A percentile compares a stretch with the other conserved stretches of the same genome.
These are phyloP conservation scores for Penicillium italicum DNA, from an alignment of 2,329 filamentous ascomycete species.

Conservation along the genomic window DNA sequence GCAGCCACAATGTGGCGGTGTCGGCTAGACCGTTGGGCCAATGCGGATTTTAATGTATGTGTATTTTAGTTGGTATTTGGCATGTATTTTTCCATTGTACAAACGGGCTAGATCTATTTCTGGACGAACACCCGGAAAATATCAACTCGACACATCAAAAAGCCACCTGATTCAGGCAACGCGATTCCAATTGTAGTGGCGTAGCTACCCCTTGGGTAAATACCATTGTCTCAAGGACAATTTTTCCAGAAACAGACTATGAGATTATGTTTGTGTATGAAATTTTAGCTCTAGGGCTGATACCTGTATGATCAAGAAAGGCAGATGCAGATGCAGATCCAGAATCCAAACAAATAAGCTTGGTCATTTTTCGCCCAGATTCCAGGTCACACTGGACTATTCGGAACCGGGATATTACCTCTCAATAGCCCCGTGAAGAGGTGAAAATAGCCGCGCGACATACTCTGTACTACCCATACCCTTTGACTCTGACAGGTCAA, in stretches of 20 bases:
- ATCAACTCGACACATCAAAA: background rate
- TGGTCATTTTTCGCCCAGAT: slow-evolving; percentile 3
- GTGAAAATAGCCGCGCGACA: slow-evolving; percentile 8
- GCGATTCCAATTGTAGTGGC: background rate
- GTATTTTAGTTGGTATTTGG: background rate
- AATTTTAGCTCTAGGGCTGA: background rate
- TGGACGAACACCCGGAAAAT: slow-evolving; percentile 1
- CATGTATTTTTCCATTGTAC: background rate
- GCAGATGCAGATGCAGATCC: background rate
- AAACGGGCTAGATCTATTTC: background rate
- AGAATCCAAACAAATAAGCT: background rate
- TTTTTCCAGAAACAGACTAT: background rate
- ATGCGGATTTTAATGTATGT: background rate
- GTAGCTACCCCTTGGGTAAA: background rate
- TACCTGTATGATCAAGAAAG: background rate
- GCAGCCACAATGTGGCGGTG: slow-evolving; percentile 8
- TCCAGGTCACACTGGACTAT: slow-evolving; percentile 2
- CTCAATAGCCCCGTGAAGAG: background rate
- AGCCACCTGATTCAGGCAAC: background rate
- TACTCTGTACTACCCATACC: background rate
- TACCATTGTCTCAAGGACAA: background rate
- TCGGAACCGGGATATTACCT: background rate
- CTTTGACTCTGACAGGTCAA: slow-evolving; percentile 1
- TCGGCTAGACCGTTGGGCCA: background rate
- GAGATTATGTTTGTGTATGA: background rate